Evolutionary conservation across 371 early-diverging fungal species (phyloP).

Genomic region (Lichtheimia ornata): DNA sequence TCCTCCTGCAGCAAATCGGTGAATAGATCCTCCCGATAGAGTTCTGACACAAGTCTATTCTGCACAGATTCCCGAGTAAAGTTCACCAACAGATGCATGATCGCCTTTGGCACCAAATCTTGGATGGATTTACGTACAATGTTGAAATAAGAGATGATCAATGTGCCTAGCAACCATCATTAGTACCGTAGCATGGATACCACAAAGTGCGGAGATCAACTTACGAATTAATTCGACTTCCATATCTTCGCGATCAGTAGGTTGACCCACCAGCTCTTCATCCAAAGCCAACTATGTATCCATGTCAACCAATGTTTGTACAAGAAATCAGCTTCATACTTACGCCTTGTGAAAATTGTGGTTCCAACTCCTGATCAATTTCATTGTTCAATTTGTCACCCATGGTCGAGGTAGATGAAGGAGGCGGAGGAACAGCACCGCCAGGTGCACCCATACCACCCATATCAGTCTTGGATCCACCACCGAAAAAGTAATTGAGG

Average conservation of each 20-base stretch:
- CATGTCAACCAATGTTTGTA: background rate
- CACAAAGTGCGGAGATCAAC: background rate
- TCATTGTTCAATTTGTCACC: too few relatives aligned
- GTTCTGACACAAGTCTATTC: slow-evolving; percentile 76
- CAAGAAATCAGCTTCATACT: background rate
- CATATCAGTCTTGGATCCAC: slow-evolving; percentile 14
- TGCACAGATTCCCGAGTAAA: slow-evolving; percentile 78
- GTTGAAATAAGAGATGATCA: slow-evolving; percentile 84
- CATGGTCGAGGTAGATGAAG: too few relatives aligned
- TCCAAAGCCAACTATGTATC: slow-evolving; percentile 11
- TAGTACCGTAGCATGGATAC: background rate
- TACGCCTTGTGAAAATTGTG: slow-evolving; percentile 2
- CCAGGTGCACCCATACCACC: background rate
- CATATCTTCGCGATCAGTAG: slow-evolving; percentile 73
- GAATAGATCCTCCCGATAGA: slow-evolving; percentile 81
- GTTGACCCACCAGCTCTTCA: slow-evolving; percentile 6
- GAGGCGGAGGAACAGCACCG: too few relatives aligned
- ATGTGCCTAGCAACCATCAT: slow-evolving; percentile 42
- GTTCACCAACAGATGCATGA: slow-evolving; percentile 86
- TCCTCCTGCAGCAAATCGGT: slow-evolving; percentile 81
- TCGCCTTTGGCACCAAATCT: slow-evolving; percentile 92
- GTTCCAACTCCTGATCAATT: slow-evolving; percentile 4
- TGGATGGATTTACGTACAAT: slow-evolving; percentile 84
- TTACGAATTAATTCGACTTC: slow-evolving; percentile 85
- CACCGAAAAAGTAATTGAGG: slow-evolving; percentile 77